A percentile compares a stretch with the other conserved stretches of the same genome.
Conservation (phyloP, 1,284 basidiomycete genomes). For the Rhizoctonia solani region DNA sequence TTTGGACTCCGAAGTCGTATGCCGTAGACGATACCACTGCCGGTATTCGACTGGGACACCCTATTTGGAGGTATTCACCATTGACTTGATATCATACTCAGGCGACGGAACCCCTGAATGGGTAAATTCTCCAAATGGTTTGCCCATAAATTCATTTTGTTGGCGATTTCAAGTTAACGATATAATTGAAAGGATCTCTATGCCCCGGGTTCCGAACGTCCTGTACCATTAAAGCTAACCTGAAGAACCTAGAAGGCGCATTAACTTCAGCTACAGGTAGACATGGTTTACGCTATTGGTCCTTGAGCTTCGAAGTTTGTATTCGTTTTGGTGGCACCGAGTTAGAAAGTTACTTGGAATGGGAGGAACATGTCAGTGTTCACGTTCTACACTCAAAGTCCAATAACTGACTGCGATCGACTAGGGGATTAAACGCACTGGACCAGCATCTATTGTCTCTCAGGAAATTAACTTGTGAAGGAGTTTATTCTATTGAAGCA, state of each 20-base stretch:
- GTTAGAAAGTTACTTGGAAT: slow-evolving; percentile 34
- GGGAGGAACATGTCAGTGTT: slow-evolving; percentile 25
- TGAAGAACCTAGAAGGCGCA: slow-evolving; percentile 18
- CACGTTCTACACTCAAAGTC: neutral
- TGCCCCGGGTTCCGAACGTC: slow-evolving; percentile 4
- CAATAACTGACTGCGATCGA: neutral
- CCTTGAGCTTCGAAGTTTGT: slow-evolving; percentile 27
- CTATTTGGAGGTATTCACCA: neutral
- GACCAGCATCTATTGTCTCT: neutral
- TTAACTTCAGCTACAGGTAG: slow-evolving; percentile 6
- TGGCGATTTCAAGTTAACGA: too few relatives aligned
- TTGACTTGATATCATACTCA: neutral
- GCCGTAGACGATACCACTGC: neutral
- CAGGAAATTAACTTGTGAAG: too few relatives aligned
- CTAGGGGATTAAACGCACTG: slow-evolving; percentile 10
- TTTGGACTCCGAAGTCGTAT: slow-evolving; percentile 13
- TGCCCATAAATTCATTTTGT: too few relatives aligned
- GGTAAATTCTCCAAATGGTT: neutral
- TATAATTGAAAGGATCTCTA: neutral
- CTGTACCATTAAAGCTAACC: slow-evolving; percentile 21
- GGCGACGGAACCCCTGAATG: slow-evolving; percentile 8
- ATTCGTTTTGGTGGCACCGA: slow-evolving; percentile 36
- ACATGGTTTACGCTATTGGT: neutral
- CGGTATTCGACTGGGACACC: neutral
- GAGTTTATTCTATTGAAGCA: too few relatives aligned